Base-by-base conservation (phyloP, 2,329 filamentous ascomycete genomes). In the Davidsoniella eucalypti region DNA sequence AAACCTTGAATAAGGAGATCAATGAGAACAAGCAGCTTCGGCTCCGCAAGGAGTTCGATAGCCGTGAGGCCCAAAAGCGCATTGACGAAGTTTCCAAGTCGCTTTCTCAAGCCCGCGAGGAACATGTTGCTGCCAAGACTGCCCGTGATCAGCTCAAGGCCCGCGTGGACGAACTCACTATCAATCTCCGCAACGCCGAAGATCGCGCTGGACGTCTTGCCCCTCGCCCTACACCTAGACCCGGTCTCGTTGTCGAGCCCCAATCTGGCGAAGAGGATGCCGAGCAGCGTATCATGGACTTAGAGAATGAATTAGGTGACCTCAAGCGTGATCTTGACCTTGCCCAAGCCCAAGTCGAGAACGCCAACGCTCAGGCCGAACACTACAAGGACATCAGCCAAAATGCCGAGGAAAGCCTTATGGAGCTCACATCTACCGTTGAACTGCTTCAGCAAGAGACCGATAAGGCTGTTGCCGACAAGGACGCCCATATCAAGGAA, bases 321-420 rank as follows among this genome's bases (percentile, higher is more conserved):
- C 73, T 96, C 48, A 90, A 87, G 63, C 84, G 86, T 47, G 86
- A 93, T 58, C 71, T 96, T 9, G 87, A 95, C 50, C 69, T 94
- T 54, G 76, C 84, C 10, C 84, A 78, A 57, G 75, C 79, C 5
- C 87, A 95, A 58, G 69, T 96, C 10, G 84, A 93, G 57, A 82
- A 81, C 58, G 78, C 85, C 12, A 87, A 85, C 64, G 73, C 78
- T 36, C 83, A 94, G 59, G 80, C 82, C 39, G 87, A 94, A 60
- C 82, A 87, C 57, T 96, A 93, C 71, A 90, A 85, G 64, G 76
- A 81, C 46, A 86, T 96, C 57, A 87, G 87, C 57, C 86, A 93
- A 63, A 73, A 78, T 29, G 82, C 86, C 2, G 92, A 98, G 62
- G 90, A 96, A 57, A 83, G 88, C 47, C 72, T 96, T 14, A 77